Conservation (phyloP, 257 asterid genomes). For the Verbena officinalis region DNA sequence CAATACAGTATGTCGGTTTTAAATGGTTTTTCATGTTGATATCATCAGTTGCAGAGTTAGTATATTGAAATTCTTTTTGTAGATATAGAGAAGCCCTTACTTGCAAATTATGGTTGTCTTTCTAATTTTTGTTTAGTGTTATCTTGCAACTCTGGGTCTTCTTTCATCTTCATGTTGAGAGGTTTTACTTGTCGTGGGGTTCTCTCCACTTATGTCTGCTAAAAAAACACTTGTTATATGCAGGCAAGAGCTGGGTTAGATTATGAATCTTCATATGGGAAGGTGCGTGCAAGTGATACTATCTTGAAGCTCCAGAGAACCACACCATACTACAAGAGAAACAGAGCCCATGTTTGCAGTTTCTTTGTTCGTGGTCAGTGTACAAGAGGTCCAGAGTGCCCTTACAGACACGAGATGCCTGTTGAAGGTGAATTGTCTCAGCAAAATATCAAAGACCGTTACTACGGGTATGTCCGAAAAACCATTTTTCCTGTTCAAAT, state of each 20-base stretch:
- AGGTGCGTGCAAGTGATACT: slow-evolving; percentile 87
- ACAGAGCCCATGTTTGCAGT: slow-evolving; percentile 97
- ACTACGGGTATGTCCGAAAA: slow-evolving; percentile 73
- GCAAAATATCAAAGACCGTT: slow-evolving; percentile 95
- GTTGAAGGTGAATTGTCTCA: slow-evolving; percentile 96
- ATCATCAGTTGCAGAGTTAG: background rate
- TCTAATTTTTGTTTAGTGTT: slow-evolving; percentile 1
- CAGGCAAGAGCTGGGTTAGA: slow-evolving; percentile 99
- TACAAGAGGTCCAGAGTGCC: slow-evolving; percentile 98
- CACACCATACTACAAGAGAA: slow-evolving; percentile 93
- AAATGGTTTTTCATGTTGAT: background rate
- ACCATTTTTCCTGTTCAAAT: background rate
- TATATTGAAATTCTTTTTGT: background rate
- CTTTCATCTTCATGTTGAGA: slow-evolving; percentile 3
- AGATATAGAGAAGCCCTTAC: background rate
- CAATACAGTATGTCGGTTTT: background rate
- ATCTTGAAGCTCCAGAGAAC: slow-evolving; percentile 96
- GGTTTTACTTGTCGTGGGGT: background rate
- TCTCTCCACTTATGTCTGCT: slow-evolving; percentile 1
- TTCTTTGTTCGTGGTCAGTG: slow-evolving; percentile 95
- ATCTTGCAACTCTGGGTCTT: slow-evolving; percentile 11
- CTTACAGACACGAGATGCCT: slow-evolving; percentile 99
- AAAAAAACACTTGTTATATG: slow-evolving; percentile 22
- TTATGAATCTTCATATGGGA: slow-evolving; percentile 93
- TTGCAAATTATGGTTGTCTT: background rate